These are phyloP conservation scores for Alternaria gaisen DNA, from an alignment of 2,329 filamentous ascomycete genomes.

Conservation along the genomic window DNA sequence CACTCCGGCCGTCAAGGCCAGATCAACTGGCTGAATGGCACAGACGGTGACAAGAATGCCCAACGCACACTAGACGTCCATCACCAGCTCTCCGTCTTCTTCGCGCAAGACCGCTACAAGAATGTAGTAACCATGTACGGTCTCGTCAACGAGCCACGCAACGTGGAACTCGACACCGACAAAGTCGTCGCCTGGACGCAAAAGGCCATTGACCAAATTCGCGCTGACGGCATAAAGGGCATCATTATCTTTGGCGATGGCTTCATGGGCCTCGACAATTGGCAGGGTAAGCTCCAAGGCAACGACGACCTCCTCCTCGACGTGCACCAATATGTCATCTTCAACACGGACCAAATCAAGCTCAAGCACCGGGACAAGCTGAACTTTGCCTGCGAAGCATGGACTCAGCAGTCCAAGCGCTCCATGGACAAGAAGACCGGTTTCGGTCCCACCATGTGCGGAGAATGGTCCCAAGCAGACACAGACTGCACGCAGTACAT, in stretches of 20 bases:
- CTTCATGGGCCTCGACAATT: slow-evolving; percentile 89
- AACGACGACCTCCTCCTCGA: slow-evolving; percentile 84
- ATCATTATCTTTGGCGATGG: slow-evolving; percentile 91
- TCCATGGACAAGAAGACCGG: slow-evolving; percentile 78
- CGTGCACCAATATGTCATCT: slow-evolving; percentile 98
- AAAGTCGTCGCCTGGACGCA: slow-evolving; percentile 83
- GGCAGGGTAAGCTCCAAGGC: slow-evolving; percentile 82
- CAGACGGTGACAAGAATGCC: slow-evolving; percentile 78
- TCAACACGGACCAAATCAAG: slow-evolving; percentile 87
- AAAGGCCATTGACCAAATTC: slow-evolving; percentile 75
- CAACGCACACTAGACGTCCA: slow-evolving; percentile 88
- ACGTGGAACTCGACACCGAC: slow-evolving; percentile 70
- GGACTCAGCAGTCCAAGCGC: slow-evolving; percentile 79
- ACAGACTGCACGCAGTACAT: slow-evolving; percentile 89
- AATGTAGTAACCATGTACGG: slow-evolving; percentile 94
- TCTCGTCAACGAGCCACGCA: slow-evolving; percentile 91
- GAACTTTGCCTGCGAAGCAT: slow-evolving; percentile 84
- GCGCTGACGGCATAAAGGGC: slow-evolving; percentile 75
- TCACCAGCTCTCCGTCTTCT: slow-evolving; percentile 87
- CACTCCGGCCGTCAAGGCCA: slow-evolving; percentile 84
- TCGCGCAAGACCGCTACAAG: slow-evolving; percentile 89
- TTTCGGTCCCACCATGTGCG: slow-evolving; percentile 92
- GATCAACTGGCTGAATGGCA: slow-evolving; percentile 92
- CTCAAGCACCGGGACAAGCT: slow-evolving; percentile 85
- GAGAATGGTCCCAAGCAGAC: slow-evolving; percentile 97